These are phyloP conservation scores for Thamnidium elegans DNA, from an alignment of 192 early-diverging fungal genomes.

Conservation along the genomic window DNA sequence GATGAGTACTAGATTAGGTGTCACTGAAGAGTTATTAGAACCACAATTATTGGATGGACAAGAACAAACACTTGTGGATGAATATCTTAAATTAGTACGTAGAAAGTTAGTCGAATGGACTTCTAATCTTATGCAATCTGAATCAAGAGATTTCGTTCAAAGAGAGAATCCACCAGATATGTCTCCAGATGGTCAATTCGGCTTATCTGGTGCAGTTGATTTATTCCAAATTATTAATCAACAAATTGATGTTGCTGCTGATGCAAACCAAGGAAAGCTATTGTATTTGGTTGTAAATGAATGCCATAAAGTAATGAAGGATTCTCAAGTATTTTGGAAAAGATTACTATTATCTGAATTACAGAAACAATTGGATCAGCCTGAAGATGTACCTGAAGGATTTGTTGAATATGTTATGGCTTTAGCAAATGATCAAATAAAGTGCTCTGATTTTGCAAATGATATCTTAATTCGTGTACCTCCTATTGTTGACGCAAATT, in stretches of 20 bases:
- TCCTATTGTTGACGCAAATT: conserved; percentile 56
- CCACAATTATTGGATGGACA: conserved; percentile 90
- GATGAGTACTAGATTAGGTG: conserved; percentile 85
- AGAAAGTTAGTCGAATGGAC: conserved; percentile 90
- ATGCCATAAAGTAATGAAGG: conserved; percentile 79
- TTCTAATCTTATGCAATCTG: conserved; percentile 81
- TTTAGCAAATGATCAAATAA: conserved; percentile 91
- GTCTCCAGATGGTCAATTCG: conserved; percentile 76
- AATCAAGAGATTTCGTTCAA: conserved; percentile 75
- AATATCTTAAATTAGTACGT: conserved; percentile 89
- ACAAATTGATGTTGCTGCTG: conserved; percentile 86
- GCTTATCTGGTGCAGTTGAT: conserved; percentile 78
- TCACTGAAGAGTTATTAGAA: conserved; percentile 85
- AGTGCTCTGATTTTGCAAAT: conserved; percentile 89
- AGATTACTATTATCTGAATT: conserved; percentile 72
- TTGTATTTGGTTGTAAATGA: conserved; percentile 81
- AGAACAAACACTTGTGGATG: conserved; percentile 84
- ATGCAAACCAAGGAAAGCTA: conserved; percentile 85
- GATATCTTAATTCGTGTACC: conserved; percentile 59
- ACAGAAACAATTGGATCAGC: conserved; percentile 72
- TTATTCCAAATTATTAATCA: conserved; percentile 99
- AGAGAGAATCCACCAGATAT: conserved; percentile 70
- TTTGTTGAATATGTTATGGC: conserved; percentile 96
- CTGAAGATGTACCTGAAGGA: conserved; percentile 75
- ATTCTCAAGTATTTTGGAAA: conserved; percentile 83